Evolutionary conservation across 208 protist genomes (phyloP), one percentile per base, ranked within the genome.

Genomic region (Trypanosoma scelopori): DNA sequence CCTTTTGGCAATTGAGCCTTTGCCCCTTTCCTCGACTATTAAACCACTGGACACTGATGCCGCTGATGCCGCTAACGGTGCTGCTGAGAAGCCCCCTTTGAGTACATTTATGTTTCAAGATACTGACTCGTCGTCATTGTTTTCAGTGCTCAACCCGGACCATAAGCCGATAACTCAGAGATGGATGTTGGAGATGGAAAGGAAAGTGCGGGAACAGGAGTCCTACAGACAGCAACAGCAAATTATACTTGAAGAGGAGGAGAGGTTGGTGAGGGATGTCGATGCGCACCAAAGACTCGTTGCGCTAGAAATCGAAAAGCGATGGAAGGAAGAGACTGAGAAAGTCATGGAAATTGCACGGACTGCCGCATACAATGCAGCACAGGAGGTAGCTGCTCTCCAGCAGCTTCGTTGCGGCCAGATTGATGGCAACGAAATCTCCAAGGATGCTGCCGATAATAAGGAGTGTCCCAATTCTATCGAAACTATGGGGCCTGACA

Each of bases 281-380:
- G 41, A 65, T 3, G 25, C 41, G 25, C 68, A 73, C 20, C 47
- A 37, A 35, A 45, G 50, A 22, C 52, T 73, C 41, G 1, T 65
- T 16, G 53, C 61, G 35, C 16, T 75, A 22, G 69, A 70, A 18
- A 58, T 16, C 11, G 69, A 75, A 50, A 45, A 49, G 30, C 61
- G 55, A 41, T 71, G 55, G 53, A 9, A 43, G 27, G 43, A 64
- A n/a, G 55, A 71, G 9, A 42, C 65, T 28, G 43, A 37, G 28
- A 47, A 30, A 32, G 52, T 58, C 16, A 45, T 56, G 55, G 65
- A 61, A 13, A 18, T 71, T 52, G 55, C 65, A 20, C 43, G 47
- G 27, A 15, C 20, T 41, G 65, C 55, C 12, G 65, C 65, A 32
- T 1, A 57, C 27, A 35, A 71, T 2, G 55, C 65, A 45, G 45